phyloP scores from a whole-genome alignment of 345 rosid genomes.

The Salix exigua region DNA sequence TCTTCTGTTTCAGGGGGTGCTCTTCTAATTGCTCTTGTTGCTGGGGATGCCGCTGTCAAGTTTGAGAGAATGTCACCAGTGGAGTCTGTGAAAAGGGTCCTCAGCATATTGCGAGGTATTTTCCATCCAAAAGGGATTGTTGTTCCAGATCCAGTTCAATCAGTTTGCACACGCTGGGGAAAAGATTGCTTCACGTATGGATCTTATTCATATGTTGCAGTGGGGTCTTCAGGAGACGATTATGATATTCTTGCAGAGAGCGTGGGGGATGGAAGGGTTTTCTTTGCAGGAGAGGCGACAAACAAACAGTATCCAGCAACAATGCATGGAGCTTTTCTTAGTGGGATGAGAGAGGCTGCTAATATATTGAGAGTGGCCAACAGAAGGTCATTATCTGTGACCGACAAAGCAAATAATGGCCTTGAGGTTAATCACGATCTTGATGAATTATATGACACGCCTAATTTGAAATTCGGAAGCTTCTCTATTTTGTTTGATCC shows the following conservation, averaged over 20 bases:
- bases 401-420: slow-evolving; percentile 27
- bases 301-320: slow-evolving; percentile 94
- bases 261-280: slow-evolving; percentile 88
- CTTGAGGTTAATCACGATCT: slow-evolving; percentile 27
- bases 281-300: slow-evolving; percentile 98
- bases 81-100: slow-evolving; percentile 73
- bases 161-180: slow-evolving; percentile 92
- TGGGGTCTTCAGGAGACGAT: slow-evolving; percentile 96
- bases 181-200: slow-evolving; percentile 76
- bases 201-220: slow-evolving; percentile 84
- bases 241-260: slow-evolving; percentile 88
- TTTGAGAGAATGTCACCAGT: slow-evolving; percentile 83
- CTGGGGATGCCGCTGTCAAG: slow-evolving; percentile 78
- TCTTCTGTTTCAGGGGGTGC: slow-evolving; percentile 89
- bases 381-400: slow-evolving; percentile 41
- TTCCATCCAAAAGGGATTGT: slow-evolving; percentile 86
- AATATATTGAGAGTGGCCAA: slow-evolving; percentile 70
- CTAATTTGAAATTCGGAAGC: slow-evolving; percentile 50
- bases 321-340: slow-evolving; percentile 95
- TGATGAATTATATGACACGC: slow-evolving; percentile 43
- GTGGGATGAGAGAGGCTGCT: slow-evolving; percentile 99
- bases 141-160: slow-evolving; percentile 94
- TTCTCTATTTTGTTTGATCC: slow-evolving; percentile 62
- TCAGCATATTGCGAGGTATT: slow-evolving; percentile 70
- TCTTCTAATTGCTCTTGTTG: slow-evolving; percentile 88